Percentiles rank a stretch among this genome's conserved stretches.
phyloP scores from a whole-genome alignment of 2,329 filamentous ascomycete species.

The Fusarium sp. region DNA sequence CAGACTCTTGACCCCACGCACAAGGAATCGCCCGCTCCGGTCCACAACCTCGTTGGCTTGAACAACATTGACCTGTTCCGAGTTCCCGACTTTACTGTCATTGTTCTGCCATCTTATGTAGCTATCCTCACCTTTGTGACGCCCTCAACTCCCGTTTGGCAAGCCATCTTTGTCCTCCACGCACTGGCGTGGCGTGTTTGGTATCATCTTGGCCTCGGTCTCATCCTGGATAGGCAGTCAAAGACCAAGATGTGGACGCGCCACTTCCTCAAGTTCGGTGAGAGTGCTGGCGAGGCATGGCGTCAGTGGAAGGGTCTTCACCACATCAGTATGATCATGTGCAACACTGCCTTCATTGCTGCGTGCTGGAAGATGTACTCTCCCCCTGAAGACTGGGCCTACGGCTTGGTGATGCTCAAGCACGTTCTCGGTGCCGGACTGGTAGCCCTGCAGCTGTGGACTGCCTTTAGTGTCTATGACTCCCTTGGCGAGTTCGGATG shows the following conservation, averaged over 20 bases:
- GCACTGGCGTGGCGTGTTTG: slow-evolving; percentile 86
- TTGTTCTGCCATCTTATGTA: slow-evolving; percentile 79
- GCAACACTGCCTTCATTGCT: slow-evolving; percentile 85
- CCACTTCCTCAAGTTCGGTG: slow-evolving; percentile 96
- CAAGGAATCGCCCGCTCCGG: slow-evolving; percentile 64
- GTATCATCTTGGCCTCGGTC: slow-evolving; percentile 88
- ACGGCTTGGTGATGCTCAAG: slow-evolving; percentile 83
- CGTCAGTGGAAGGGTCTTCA: slow-evolving; percentile 97
- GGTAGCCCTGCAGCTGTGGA: slow-evolving; percentile 90
- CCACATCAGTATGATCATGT: slow-evolving; percentile 89
- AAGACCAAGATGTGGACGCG: slow-evolving; percentile 93
- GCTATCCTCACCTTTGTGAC: slow-evolving; percentile 76
- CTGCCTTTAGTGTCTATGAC: slow-evolving; percentile 89
- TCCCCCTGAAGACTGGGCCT: slow-evolving; percentile 83
- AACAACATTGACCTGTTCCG: slow-evolving; percentile 88
- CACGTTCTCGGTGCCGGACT: slow-evolving; percentile 84
- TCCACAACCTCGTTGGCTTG: slow-evolving; percentile 84
- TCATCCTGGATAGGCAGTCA: slow-evolving; percentile 85
- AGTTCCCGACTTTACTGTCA: slow-evolving; percentile 80
- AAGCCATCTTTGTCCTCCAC: slow-evolving; percentile 80
- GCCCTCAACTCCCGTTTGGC: slow-evolving; percentile 76
- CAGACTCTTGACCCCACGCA: slow-evolving; percentile 37
- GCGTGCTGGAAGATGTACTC: slow-evolving; percentile 97
- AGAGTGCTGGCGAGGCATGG: slow-evolving; percentile 91
- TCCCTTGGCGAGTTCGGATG: slow-evolving; percentile 97